Conservation (phyloP, 257 asterid genomes). For the Solanum sparsipilum region DNA sequence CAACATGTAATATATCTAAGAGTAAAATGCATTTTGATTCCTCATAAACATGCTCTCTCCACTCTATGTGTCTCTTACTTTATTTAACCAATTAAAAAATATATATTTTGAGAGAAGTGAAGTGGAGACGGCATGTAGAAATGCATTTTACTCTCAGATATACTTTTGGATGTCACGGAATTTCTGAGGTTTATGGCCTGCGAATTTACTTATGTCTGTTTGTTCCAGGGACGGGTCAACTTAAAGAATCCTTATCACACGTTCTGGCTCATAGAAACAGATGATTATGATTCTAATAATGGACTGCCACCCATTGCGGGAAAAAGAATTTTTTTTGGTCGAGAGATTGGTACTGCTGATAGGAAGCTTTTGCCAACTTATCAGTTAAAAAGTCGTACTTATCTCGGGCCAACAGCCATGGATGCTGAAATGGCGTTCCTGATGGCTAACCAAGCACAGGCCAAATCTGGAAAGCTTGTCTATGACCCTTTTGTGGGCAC, state of each 20-base stretch:
- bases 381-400: constrained; percentile 90
- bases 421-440: constrained; percentile 99
- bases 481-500: constrained; percentile 99
- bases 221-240: constrained; percentile 75
- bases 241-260: constrained; percentile 65
- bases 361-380: constrained; percentile 87
- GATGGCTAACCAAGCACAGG: constrained; percentile 98
- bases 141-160: neutral
- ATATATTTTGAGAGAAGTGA: neutral
- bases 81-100: neutral
- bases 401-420: constrained; percentile 99
- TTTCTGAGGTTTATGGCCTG: neutral
- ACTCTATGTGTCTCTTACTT: neutral
- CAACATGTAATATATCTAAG: neutral
- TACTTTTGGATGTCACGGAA: neutral
- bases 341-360: constrained; percentile 78
- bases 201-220: neutral
- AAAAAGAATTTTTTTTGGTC: constrained; percentile 74
- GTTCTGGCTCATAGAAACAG: constrained; percentile 79
- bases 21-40: neutral
- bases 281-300: constrained; percentile 55
- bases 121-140: neutral
- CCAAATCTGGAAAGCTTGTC: constrained; percentile 71
- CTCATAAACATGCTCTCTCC: neutral
- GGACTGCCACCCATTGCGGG: constrained; percentile 80